Base-by-base conservation (phyloP, 768 basidiomycete genomes). In the Suillus weaverae region DNA sequence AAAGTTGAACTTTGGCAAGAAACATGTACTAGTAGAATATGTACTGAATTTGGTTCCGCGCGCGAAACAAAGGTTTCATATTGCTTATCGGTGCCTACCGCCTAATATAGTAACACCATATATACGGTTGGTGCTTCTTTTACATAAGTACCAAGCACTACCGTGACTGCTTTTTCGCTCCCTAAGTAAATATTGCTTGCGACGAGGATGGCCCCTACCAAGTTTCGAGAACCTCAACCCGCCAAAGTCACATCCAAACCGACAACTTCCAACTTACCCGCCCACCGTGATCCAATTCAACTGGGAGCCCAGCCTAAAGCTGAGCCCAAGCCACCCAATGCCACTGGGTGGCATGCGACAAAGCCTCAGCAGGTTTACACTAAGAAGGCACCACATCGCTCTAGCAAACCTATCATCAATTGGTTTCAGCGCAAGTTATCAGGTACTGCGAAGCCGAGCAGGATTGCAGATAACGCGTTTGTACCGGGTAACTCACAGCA, bases 361-460 rank as follows among this genome's bases (percentile, higher is more conserved):
- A 74, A 68, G 65, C 73, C 67, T 64, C 67, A 71, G 71, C 83
- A 84, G 66, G 55, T 71, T 56, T 72, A 75, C 54, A 77, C 80
- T 63, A 90, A 91, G 80, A 91, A 89, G 73, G 73, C 85, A 8
- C 78, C 88, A 62, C 84, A 86, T 56, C 86, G 89, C 44, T 86
- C 89, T 20, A 90, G 92, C 75, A 91, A 92, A 73, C 93, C 93
- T 10, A 89, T 95, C 70, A 88, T 95, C 70, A 90, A 92, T 70
- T 95, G 93, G 93, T 88, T 95, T 66, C 92, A 94, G 71, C 87
- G 91, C 68, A 95, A 95, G 76, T 81, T 95, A 16, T 89, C 87
- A 41, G 91, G 91, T 32, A 84, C 88, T 26, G 86, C 81, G 43
- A 86, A 84, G 66, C 70, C 80, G 26, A 87, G 89, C 74, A 82